These are phyloP conservation scores for Dendrothele bispora DNA, from an alignment of 768 basidiomycete species.

Conservation along the genomic window DNA sequence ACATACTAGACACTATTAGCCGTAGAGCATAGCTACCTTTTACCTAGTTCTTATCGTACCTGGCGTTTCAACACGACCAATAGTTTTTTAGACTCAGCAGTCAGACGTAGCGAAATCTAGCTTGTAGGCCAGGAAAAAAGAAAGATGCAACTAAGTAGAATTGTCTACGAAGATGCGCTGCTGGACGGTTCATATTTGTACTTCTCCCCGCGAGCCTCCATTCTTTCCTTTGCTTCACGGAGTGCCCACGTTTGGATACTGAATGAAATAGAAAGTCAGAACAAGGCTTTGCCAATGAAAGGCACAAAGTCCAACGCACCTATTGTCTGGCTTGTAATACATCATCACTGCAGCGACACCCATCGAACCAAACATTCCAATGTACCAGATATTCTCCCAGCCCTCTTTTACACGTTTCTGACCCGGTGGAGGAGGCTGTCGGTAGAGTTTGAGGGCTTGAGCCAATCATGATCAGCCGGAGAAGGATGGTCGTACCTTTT, in stretches of 20 bases:
- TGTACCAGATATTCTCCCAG: conserved; percentile 90
- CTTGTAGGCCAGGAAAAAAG: too few relatives aligned
- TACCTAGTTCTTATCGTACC: too few relatives aligned
- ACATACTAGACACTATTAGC: conserved; percentile 1
- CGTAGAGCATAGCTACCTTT: conserved; percentile 14
- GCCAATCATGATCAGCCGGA: background rate
- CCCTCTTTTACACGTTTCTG: conserved; percentile 86
- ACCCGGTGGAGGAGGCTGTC: conserved; percentile 72
- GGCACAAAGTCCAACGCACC: conserved; percentile 45
- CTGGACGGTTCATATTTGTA: conserved; percentile 74
- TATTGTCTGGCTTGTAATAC: conserved; percentile 93
- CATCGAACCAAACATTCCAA: conserved; percentile 91
- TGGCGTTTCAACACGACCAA: too few relatives aligned
- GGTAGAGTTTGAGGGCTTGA: background rate
- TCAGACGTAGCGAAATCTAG: too few relatives aligned
- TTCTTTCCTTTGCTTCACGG: conserved; percentile 82
- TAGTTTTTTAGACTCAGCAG: too few relatives aligned
- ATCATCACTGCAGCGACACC: conserved; percentile 70
- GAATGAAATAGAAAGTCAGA: conserved; percentile 5
- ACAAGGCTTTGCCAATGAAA: background rate
- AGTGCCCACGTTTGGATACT: conserved; percentile 94
- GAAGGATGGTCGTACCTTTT: conserved; percentile 84
- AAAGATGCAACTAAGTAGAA: too few relatives aligned
- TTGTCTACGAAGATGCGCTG: conserved; percentile 22
- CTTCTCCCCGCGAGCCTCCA: conserved; percentile 92